These are phyloP conservation scores for Climacium dendroides DNA, from an alignment of 225 moss, liverwort and hornwort species.

Conservation along the genomic window DNA sequence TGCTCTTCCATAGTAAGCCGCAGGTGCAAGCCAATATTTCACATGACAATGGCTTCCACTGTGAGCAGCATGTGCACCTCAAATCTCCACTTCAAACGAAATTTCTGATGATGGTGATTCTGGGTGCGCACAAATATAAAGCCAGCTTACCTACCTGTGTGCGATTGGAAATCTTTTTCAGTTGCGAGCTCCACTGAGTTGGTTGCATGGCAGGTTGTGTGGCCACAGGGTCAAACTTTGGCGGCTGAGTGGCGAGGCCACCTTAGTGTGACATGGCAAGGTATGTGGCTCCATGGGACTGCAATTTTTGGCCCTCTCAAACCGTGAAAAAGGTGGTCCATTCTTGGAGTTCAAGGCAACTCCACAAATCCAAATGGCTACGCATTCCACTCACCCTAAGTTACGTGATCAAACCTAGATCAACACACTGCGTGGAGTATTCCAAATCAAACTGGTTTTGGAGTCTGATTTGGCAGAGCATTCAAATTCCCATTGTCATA, in stretches of 20 bases:
- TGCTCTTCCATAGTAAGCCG: background rate
- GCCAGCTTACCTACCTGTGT: too few relatives aligned
- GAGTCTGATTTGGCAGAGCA: background rate
- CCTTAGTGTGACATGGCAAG: slow-evolving; percentile 6
- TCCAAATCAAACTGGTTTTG: background rate
- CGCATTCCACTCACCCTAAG: background rate
- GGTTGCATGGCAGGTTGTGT: background rate
- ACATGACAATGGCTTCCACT: background rate
- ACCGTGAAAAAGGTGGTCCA: background rate
- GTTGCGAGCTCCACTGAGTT: background rate
- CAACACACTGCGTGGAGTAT: too few relatives aligned
- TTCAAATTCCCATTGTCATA: background rate
- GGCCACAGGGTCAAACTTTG: background rate
- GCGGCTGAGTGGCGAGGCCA: background rate
- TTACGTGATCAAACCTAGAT: too few relatives aligned
- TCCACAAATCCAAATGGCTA: background rate
- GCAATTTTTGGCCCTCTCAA: background rate
- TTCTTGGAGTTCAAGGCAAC: background rate
- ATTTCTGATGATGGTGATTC: too few relatives aligned
- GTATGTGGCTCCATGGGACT: background rate
- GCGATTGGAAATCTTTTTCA: background rate
- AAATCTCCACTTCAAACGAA: too few relatives aligned
- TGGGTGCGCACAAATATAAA: too few relatives aligned
- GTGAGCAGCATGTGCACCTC: background rate
- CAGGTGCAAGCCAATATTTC: background rate